Base-by-base conservation (phyloP, 2,329 filamentous ascomycete species). In the Meredithiella fracta region DNA sequence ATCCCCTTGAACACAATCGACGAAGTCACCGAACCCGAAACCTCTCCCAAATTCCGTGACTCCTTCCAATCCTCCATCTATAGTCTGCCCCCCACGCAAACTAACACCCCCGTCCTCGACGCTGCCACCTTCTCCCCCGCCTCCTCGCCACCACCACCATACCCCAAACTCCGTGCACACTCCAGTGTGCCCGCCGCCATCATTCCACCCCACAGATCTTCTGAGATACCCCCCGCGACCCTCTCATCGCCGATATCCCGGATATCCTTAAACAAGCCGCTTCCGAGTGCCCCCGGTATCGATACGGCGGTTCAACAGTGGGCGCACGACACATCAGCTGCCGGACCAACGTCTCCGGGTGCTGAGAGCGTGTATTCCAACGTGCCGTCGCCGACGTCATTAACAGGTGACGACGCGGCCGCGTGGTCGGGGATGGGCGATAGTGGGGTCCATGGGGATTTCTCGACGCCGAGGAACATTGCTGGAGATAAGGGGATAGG, bases 241-340 rank as follows among this genome's bases (percentile, higher is more conserved):
- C 55, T 63, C 7, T 62, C 63, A 31, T 65, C 66, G 29, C 65
- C 66, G 4, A 61, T 62, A 40, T 64, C 66, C 53, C 63, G 64
- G 26, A 69, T 70, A 7, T 68, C 73, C 60, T 69, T 74, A 44
- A 74, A 78, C 65, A 79, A 78, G 60, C 74, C 74, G 25, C 63
- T 77, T 3, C 76, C 76, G 9, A 78, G 70, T 60, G 79, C 77
- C 5, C 77, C 77, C 61, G 67, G 76, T 11, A 66, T 76, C 64
- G 66, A 72, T 60, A 69, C 79, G 60, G 73, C 73, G 54, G 70
- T 78, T 61, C 79, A 80, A 62, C 73, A 72, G 62, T 80, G 77
- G 77, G 53, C 55, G 15, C 50, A 42, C 38, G 29, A 34, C 5
- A 34, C 29, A 11, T 34, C 29, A 11, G 29, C 29, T 5, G 29